These are phyloP conservation scores for Russula dissimulans DNA, from an alignment of 768 basidiomycete species.

Conservation along the genomic window DNA sequence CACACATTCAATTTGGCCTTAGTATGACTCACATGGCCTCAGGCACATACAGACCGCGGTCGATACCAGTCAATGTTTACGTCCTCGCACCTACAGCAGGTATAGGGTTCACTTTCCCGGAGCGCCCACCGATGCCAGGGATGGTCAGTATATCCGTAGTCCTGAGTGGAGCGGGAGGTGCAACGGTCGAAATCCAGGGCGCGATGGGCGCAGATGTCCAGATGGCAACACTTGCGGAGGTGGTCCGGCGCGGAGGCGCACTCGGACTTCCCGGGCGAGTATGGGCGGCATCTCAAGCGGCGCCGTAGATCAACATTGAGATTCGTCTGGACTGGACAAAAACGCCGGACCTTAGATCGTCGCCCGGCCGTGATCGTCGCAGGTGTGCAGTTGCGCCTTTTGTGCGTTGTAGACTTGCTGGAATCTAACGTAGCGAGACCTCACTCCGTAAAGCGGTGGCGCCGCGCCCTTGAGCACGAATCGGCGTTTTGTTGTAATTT, in stretches of 20 bases:
- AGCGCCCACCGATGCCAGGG: slow-evolving; percentile 53
- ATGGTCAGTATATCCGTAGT: slow-evolving; percentile 55
- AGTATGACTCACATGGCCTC: not conserved
- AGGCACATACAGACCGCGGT: slow-evolving; percentile 47
- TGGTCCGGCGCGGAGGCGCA: slow-evolving; percentile 60
- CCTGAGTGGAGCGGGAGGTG: slow-evolving; percentile 50
- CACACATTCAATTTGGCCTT: slow-evolving; percentile 8
- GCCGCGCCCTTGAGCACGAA: not conserved
- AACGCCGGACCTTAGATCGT: not conserved
- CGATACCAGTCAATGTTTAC: slow-evolving; percentile 67
- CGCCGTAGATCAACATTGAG: not conserved
- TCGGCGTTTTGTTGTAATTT: not conserved
- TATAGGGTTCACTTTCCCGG: slow-evolving; percentile 57
- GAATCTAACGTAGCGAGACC: not conserved
- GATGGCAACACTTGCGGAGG: slow-evolving; percentile 53
- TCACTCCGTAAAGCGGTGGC: not conserved
- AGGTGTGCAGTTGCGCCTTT: not conserved
- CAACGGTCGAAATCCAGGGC: slow-evolving; percentile 48
- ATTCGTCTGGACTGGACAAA: not conserved
- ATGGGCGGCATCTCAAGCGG: slow-evolving; percentile 31
- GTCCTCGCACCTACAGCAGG: slow-evolving; percentile 35
- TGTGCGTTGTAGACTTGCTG: not conserved
- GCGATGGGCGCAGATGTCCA: slow-evolving; percentile 41
- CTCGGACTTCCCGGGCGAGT: slow-evolving; percentile 62
- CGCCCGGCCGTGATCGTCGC: not conserved